These are phyloP conservation scores for Gossypium ekmanianum DNA, from an alignment of 345 rosid species.

Conservation along the genomic window DNA sequence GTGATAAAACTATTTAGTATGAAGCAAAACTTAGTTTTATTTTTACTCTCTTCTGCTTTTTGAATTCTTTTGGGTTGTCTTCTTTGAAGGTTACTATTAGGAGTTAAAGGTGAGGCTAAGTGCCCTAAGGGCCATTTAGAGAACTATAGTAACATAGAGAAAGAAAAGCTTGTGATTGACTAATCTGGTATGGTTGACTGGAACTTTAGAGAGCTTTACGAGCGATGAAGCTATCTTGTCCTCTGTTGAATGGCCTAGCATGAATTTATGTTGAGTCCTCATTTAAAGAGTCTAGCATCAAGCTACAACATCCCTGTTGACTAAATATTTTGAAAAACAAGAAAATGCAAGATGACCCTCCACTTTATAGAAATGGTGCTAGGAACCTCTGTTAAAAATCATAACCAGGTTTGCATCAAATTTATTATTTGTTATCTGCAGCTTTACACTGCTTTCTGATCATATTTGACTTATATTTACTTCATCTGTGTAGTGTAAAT, in stretches of 20 bases:
- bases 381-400: slow-evolving; percentile 1
- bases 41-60: not conserved
- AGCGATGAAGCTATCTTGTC: not conserved
- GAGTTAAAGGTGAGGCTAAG: not conserved
- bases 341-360: not conserved
- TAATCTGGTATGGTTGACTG: not conserved
- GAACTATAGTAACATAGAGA: not conserved
- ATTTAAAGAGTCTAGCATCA: not conserved
- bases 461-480: not conserved
- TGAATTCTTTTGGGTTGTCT: not conserved
- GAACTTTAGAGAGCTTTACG: not conserved
- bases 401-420: not conserved
- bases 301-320: not conserved
- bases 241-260: not conserved
- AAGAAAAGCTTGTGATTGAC: slow-evolving; percentile 3
- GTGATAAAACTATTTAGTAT: not conserved
- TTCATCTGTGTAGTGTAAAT: not conserved
- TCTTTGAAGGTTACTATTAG: not conserved
- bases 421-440: not conserved
- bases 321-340: not conserved
- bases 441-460: not conserved
- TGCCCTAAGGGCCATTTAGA: not conserved
- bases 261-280: not conserved
- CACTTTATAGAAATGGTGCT: not conserved
- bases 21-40: not conserved